phyloP scores from a whole-genome alignment of 192 early-diverging fungal genomes.

The Coemansia umbellata region DNA sequence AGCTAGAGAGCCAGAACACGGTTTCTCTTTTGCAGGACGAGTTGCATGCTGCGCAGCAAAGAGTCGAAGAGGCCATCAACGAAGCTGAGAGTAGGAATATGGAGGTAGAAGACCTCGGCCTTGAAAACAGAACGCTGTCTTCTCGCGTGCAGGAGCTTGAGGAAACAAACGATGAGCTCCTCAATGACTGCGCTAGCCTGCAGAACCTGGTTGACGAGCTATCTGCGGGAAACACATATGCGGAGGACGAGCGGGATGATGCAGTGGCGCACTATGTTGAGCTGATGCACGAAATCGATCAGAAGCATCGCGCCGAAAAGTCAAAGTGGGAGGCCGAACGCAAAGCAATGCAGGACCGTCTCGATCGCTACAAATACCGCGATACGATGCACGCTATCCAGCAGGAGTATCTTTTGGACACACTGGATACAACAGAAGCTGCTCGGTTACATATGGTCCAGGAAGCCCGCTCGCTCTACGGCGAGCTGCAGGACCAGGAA shows the following conservation, averaged over 20 bases:
- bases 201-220: conserved; percentile 11
- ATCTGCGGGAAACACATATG: not conserved
- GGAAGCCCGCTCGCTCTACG: conserved; percentile 31
- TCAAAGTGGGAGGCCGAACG: conserved; percentile 33
- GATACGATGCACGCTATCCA: conserved; percentile 22
- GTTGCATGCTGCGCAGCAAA: conserved; percentile 4
- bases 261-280: conserved; percentile 22
- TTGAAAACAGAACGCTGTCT: conserved; percentile 13
- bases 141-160: conserved; percentile 11
- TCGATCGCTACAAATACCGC: conserved; percentile 27
- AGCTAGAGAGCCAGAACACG: not conserved
- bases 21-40: conserved; percentile 8
- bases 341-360: conserved; percentile 7
- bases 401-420: conserved; percentile 7
- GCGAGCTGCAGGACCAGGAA: conserved; percentile 35
- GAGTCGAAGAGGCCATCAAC: not conserved
- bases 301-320: conserved; percentile 22
- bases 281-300: conserved; percentile 22
- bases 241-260: conserved; percentile 4
- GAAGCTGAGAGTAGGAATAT: not conserved
- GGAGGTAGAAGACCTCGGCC: conserved; percentile 10
- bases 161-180: conserved; percentile 5
- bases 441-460: conserved; percentile 43
- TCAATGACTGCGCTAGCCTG: conserved; percentile 12
- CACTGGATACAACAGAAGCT: conserved; percentile 24